Evolutionary conservation across 2,329 filamentous ascomycete genomes (phyloP), one percentile per base, ranked within the genome.

Genomic region (Nannizziopsis arthrosporioides): DNA sequence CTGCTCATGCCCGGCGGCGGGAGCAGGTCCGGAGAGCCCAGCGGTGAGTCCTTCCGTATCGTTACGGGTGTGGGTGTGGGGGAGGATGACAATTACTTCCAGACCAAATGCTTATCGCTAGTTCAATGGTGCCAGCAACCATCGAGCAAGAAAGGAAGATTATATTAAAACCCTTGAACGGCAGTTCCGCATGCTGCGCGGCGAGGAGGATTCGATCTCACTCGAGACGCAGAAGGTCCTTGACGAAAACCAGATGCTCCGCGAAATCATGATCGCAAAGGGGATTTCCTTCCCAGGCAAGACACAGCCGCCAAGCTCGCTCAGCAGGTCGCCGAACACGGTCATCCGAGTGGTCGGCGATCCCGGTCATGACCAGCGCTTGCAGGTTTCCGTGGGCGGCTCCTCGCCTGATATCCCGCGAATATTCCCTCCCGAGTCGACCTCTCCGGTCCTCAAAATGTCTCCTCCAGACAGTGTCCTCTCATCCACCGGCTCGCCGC

Each of bases 21-120:
- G 59, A 61, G 44, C 59, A 61, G 38, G 59, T 61, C 31, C 53
- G 58, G 38, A 50, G 57, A 44, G 59, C 59, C 18, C 59, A 61
- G 47, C 56, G 58, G 59, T 58, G 49, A 52, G 51, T 48, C 36
- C 34, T 14, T 46, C 34, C 27, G 11, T 17, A n/a, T 44, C 22
- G 3, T 27, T 27, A 27, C 22, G 22, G 22, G 22, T 27, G 22
- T 27, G 22, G 22, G 22, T 27, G 22, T 27, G 22, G 22, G 22
- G 22, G 22, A 27, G 22, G 22, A 27, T 27, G 22, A 27, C 22
- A 27, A 27, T 27, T 27, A 27, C 22, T 27, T 27, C 22, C 22
- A 27, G 22, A 39, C 15, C 35, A 19, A 45, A n/a, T 9, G 15
- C 17, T 38, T 42, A 10, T 6, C 35, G 18, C 46, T 30, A 31